phyloP scores from a whole-genome alignment of 768 basidiomycete species.

The Rhodotorula diobovata region DNA sequence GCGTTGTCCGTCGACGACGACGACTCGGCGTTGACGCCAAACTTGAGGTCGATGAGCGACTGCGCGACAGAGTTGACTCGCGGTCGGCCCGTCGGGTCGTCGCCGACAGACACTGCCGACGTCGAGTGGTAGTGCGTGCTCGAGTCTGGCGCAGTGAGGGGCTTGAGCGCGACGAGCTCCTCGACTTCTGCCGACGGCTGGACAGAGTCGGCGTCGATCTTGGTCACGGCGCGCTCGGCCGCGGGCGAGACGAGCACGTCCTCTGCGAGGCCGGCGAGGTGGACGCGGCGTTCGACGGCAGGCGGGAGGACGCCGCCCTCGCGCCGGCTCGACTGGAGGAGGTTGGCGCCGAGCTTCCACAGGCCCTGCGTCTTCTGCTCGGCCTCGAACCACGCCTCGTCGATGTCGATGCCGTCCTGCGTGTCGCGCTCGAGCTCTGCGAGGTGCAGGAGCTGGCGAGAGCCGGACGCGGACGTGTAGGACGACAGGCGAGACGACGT shows the following conservation, averaged over 20 bases:
- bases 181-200: slow-evolving; percentile 18
- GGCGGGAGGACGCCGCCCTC: slow-evolving; percentile 15
- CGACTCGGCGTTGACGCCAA: slow-evolving; percentile 27
- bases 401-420: slow-evolving; percentile 1
- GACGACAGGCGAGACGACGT: slow-evolving; percentile 32
- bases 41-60: slow-evolving; percentile 38
- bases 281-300: slow-evolving; percentile 29
- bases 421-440: slow-evolving; percentile 14
- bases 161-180: slow-evolving; percentile 22
- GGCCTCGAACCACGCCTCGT: slow-evolving; percentile 22
- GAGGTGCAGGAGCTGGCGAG: slow-evolving; percentile 25
- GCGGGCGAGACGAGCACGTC: slow-evolving; percentile 26
- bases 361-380: slow-evolving; percentile 35
- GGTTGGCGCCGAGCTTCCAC: slow-evolving; percentile 30
- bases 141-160: slow-evolving; percentile 30
- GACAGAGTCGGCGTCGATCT: slow-evolving; percentile 14
- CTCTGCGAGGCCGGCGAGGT: slow-evolving; percentile 13
- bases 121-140: slow-evolving; percentile 35
- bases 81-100: neutral
- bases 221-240: slow-evolving; percentile 20
- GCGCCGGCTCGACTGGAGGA: slow-evolving; percentile 5
- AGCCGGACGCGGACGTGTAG: slow-evolving; percentile 18
- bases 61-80: slow-evolving; percentile 29
- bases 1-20: slow-evolving; percentile 1
- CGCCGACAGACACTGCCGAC: neutral